phyloP scores from a whole-genome alignment of 2,329 filamentous ascomycete species.

The Penicillium capsulatum region DNA sequence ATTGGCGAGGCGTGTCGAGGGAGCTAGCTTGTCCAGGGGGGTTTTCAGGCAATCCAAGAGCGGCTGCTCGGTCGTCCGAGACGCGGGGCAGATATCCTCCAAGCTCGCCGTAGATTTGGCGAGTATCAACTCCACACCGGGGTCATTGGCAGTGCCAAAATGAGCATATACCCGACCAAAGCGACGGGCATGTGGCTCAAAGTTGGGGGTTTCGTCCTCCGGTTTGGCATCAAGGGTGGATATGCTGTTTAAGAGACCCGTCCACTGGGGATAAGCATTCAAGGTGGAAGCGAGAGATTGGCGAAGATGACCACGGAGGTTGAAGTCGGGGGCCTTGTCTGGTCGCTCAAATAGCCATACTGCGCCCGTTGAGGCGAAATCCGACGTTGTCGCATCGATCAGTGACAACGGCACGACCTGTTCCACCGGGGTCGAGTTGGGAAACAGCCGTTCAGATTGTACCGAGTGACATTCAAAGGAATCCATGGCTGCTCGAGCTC shows the following conservation, averaged over 20 bases:
- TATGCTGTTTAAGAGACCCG: slow-evolving; percentile 37
- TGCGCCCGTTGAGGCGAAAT: slow-evolving; percentile 41
- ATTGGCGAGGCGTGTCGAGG: slow-evolving; percentile 2
- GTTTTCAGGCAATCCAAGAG: slow-evolving; percentile 10
- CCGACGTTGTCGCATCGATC: slow-evolving; percentile 42
- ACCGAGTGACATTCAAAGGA: neutral
- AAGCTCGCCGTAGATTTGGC: slow-evolving; percentile 19
- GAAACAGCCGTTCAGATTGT: slow-evolving; percentile 18
- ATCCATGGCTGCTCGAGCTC: neutral
- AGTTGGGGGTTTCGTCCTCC: slow-evolving; percentile 1
- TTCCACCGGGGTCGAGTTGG: slow-evolving; percentile 11
- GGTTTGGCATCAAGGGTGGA: slow-evolving; percentile 4
- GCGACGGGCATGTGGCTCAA: slow-evolving; percentile 15
- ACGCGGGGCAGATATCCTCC: slow-evolving; percentile 23
- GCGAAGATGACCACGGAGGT: slow-evolving; percentile 14
- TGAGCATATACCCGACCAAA: slow-evolving; percentile 32
- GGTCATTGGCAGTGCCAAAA: slow-evolving; percentile 38
- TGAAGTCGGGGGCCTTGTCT: slow-evolving; percentile 2
- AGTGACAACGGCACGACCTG: slow-evolving; percentile 16
- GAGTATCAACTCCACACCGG: slow-evolving; percentile 41
- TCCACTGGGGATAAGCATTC: slow-evolving; percentile 37
- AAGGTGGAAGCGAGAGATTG: slow-evolving; percentile 13
- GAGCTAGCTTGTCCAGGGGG: slow-evolving; percentile 1
- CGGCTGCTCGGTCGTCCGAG: slow-evolving; percentile 16
- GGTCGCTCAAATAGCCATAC: slow-evolving; percentile 45